These are phyloP conservation scores for Eucalyptus polyanthemos DNA, from an alignment of 345 rosid genomes.

Conservation along the genomic window DNA sequence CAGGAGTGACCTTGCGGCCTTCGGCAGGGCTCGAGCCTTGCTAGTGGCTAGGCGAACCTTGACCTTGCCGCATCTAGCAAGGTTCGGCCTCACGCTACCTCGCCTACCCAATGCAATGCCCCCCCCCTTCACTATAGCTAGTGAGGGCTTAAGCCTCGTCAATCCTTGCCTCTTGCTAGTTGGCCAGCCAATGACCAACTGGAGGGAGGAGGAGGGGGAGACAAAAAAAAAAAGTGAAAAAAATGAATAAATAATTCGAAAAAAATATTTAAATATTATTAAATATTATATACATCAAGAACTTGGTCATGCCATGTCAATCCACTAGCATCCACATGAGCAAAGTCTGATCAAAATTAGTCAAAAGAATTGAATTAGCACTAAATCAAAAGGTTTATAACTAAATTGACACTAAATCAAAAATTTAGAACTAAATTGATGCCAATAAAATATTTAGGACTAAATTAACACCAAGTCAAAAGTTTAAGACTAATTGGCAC, in stretches of 20 bases:
- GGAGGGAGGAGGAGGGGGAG: rapidly evolving
- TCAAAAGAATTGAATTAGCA: rapidly evolving
- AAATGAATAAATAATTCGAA: no score
- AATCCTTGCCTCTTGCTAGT: no score
- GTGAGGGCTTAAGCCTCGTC: no score
- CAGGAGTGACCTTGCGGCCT: rapidly evolving
- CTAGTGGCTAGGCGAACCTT: rapidly evolving
- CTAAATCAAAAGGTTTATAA: no score
- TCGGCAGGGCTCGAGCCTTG: rapidly evolving
- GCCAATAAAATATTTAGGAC: no score
- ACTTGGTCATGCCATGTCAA: rapidly evolving
- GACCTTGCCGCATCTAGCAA: rapidly evolving
- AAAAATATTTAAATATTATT: no score
- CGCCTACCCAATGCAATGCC: rapidly evolving
- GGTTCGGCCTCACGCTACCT: rapidly evolving
- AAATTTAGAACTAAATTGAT: no score
- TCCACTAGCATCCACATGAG: rapidly evolving
- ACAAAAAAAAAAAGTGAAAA: no score
- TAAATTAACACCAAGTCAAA: no score
- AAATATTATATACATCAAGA: rapidly evolving
- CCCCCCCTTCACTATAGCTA: rapidly evolving
- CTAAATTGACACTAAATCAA: no score
- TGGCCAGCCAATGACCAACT: rapidly evolving
- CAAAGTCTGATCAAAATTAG: rapidly evolving
- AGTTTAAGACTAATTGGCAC: no score